Conservation (phyloP, 2,329 filamentous ascomycete genomes). For the Monilinia polystroma region DNA sequence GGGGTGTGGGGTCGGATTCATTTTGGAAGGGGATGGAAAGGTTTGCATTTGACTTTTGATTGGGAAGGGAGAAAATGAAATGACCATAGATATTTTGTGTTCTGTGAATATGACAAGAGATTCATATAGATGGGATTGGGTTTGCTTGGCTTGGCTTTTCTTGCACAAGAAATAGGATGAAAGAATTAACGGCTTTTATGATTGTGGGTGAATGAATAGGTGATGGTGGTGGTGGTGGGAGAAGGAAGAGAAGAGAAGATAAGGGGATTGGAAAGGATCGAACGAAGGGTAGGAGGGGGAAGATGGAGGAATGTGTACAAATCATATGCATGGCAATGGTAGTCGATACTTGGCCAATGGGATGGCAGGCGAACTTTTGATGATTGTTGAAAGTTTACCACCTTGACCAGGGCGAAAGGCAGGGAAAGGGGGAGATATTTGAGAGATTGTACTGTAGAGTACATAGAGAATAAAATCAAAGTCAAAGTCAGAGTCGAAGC, state of each 20-base stretch:
- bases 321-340: not conserved
- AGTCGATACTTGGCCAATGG: not conserved
- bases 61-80: slow-evolving; percentile 15
- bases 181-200: slow-evolving; percentile 19
- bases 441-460: slow-evolving; percentile 9
- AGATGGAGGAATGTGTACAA: slow-evolving; percentile 11
- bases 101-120: slow-evolving; percentile 5
- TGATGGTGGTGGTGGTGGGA: not conserved
- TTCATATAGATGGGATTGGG: slow-evolving; percentile 23
- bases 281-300: not conserved
- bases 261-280: not conserved
- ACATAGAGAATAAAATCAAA: slow-evolving; percentile 3
- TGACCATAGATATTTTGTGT: slow-evolving; percentile 17
- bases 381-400: not conserved
- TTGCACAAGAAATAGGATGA: slow-evolving; percentile 19
- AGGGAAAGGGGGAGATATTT: not conserved
- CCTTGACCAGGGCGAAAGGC: not conserved
- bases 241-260: not conserved
- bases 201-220: not conserved
- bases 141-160: not conserved
- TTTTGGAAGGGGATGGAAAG: not conserved
- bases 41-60: slow-evolving; percentile 9
- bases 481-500: not conserved
- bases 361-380: not conserved
- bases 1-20: not conserved